Evolutionary conservation across 2,329 filamentous ascomycete genomes (phyloP).

Genomic region (Orbilia blumenaviensis): DNA sequence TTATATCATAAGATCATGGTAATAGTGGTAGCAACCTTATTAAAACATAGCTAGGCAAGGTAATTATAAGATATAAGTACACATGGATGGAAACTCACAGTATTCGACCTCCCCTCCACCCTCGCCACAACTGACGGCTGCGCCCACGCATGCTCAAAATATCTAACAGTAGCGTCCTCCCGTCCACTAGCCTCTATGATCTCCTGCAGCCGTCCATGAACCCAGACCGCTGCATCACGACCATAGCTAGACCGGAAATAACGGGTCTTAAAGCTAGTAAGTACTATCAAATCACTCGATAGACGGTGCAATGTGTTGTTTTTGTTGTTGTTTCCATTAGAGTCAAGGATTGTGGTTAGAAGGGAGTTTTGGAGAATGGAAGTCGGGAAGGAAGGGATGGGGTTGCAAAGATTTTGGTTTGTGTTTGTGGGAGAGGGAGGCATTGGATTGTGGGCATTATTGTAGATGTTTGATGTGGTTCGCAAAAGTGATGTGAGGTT

Average conservation of each 20-base stretch:
- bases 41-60: too few species aligned
- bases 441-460: too few species aligned
- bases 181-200: background rate
- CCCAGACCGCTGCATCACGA: conserved; percentile 28
- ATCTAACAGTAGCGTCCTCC: conserved; percentile 60
- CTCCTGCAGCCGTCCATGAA: background rate
- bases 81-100: too few species aligned
- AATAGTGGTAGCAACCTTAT: too few species aligned
- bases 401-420: background rate
- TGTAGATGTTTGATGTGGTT: too few species aligned
- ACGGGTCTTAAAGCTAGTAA: conserved; percentile 39
- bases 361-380: background rate
- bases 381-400: background rate
- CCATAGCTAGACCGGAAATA: conserved; percentile 30
- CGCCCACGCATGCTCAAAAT: conserved; percentile 83
- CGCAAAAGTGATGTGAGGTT: too few species aligned
- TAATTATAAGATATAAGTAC: too few species aligned
- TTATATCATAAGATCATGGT: too few species aligned
- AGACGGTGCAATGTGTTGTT: too few species aligned
- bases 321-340: background rate
- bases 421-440: background rate
- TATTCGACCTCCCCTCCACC: conserved; percentile 71
- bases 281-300: conserved; percentile 1
- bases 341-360: background rate
- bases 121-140: conserved; percentile 90